Evolutionary conservation across 371 early-diverging fungal species (phyloP).

Genomic region (Dichotomocladium elegans): DNA sequence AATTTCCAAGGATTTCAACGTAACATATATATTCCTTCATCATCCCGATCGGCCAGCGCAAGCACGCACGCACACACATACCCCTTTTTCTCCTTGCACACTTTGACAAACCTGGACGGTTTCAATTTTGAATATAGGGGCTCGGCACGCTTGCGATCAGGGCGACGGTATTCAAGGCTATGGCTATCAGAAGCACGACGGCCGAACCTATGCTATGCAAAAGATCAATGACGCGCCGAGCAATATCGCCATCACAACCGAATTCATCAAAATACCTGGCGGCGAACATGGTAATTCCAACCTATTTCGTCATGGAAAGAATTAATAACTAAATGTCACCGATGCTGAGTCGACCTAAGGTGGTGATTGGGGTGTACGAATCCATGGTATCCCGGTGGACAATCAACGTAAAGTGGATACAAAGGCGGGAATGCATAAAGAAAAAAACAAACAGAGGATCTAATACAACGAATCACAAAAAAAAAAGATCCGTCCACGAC

Average conservation of each 20-base stretch:
- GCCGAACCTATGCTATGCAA: slow-evolving; percentile 77
- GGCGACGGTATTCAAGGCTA: slow-evolving; percentile 75
- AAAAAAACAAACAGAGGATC: too few relatives aligned
- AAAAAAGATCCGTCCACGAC: slow-evolving; percentile 22
- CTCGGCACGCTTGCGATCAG: slow-evolving; percentile 89
- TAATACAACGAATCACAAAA: too few relatives aligned
- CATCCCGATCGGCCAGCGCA: too few relatives aligned
- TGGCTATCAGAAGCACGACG: slow-evolving; percentile 89
- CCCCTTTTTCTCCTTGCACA: too few relatives aligned
- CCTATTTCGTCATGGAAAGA: not conserved
- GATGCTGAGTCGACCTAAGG: slow-evolving; percentile 29
- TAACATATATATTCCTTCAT: too few relatives aligned
- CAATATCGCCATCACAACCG: slow-evolving; percentile 72
- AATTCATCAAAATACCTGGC: slow-evolving; percentile 75
- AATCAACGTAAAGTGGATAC: slow-evolving; percentile 27
- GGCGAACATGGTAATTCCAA: slow-evolving; percentile 44
- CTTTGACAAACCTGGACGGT: too few relatives aligned
- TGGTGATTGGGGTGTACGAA: slow-evolving; percentile 86
- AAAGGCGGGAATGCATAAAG: too few relatives aligned
- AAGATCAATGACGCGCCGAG: slow-evolving; percentile 66
- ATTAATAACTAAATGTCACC: not conserved
- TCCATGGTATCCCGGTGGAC: slow-evolving; percentile 63
- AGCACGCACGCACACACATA: not conserved
- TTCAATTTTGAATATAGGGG: too few relatives aligned
- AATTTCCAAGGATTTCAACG: slow-evolving; percentile 54